Conservation (phyloP, 371 early-diverging fungal genomes). For the Apophysomyces elegans region DNA sequence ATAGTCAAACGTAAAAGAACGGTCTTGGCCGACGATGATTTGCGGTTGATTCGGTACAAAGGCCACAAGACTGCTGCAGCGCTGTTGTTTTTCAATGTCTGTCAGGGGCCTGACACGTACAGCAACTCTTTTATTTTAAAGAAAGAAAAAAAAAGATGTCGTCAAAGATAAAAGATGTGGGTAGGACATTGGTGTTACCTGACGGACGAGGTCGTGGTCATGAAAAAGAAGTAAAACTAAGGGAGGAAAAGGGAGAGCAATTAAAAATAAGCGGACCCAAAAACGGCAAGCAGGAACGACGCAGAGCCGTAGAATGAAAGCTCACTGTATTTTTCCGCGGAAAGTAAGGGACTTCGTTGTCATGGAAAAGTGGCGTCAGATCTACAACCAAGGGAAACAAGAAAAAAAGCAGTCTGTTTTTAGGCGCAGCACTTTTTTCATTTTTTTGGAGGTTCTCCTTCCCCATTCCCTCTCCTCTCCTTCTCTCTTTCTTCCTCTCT, state of each 20-base stretch:
- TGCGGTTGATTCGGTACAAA: constrained; percentile 65
- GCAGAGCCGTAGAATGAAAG: background rate
- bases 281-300: constrained; percentile 7
- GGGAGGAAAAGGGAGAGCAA: constrained; percentile 10
- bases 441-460: background rate
- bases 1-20: constrained; percentile 86
- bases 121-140: constrained; percentile 25
- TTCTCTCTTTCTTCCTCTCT: background rate
- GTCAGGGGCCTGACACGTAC: constrained; percentile 50
- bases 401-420: constrained; percentile 8
- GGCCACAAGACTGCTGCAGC: constrained; percentile 63
- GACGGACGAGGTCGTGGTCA: constrained; percentile 26
- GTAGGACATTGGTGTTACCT: constrained; percentile 18
- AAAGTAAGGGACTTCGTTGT: background rate
- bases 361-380: constrained; percentile 8
- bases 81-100: constrained; percentile 71
- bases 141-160: background rate
- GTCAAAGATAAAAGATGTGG: background rate
- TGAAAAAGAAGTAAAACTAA: constrained; percentile 13
- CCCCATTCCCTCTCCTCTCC: background rate
- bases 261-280: constrained; percentile 4
- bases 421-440: constrained; percentile 5
- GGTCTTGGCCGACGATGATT: constrained; percentile 62
- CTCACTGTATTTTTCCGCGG: constrained; percentile 1
- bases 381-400: background rate